Evolutionary conservation across 371 early-diverging fungal genomes (phyloP).

Genomic region (Mortierella sp.): DNA sequence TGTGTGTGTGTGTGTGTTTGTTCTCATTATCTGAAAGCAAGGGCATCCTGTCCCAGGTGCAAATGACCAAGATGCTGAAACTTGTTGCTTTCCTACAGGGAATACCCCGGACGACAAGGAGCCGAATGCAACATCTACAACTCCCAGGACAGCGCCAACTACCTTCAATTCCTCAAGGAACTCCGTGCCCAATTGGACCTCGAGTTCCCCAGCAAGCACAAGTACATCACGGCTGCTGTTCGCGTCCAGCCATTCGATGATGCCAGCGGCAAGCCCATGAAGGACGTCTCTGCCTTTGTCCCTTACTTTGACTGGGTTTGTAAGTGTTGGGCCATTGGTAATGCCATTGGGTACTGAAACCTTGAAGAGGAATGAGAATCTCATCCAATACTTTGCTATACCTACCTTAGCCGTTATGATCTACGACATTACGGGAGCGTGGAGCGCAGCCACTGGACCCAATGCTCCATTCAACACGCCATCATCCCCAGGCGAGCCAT

Average conservation of each 20-base stretch:
- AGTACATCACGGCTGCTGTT: slow-evolving; percentile 71
- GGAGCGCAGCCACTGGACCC: slow-evolving; percentile 73
- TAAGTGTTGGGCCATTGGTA: slow-evolving; percentile 1
- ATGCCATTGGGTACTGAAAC: too few relatives aligned
- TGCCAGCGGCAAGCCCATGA: slow-evolving; percentile 63
- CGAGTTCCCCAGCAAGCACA: slow-evolving; percentile 64
- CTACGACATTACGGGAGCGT: slow-evolving; percentile 72
- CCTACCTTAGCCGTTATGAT: slow-evolving; percentile 45
- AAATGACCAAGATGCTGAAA: too few relatives aligned
- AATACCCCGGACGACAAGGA: slow-evolving; percentile 77
- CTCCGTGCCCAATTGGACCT: slow-evolving; percentile 71
- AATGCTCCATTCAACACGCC: slow-evolving; percentile 71
- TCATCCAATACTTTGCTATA: neutral
- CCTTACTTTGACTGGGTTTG: slow-evolving; percentile 74
- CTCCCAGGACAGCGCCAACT: slow-evolving; percentile 64
- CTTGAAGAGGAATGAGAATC: too few relatives aligned
- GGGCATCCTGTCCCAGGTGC: too few relatives aligned
- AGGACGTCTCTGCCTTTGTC: slow-evolving; percentile 68
- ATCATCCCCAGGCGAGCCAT: slow-evolving; percentile 56
- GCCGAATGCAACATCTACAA: slow-evolving; percentile 70
- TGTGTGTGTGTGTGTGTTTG: too few relatives aligned
- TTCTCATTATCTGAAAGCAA: too few relatives aligned
- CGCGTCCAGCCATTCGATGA: slow-evolving; percentile 73
- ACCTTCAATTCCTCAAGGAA: slow-evolving; percentile 65
- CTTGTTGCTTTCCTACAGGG: slow-evolving; percentile 58